Base-by-base conservation (phyloP, 306 rosid genomes). In the Pyrus pyrifolia region DNA sequence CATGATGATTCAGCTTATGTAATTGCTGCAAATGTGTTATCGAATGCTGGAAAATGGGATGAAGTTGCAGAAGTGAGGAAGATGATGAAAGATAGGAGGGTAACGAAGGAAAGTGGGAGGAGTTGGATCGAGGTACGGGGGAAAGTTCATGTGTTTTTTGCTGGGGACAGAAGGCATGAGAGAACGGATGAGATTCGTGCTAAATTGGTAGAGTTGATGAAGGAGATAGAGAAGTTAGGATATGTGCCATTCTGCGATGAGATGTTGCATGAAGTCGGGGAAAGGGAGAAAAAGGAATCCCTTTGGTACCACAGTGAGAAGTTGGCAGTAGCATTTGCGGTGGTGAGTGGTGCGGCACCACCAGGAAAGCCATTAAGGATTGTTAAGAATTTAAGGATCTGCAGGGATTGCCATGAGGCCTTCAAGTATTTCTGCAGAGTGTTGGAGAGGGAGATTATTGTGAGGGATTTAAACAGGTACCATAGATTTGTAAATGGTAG, bases 81-180 rank as follows among this genome's bases (percentile, higher is more conserved):
- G 89, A 71, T 70, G 79, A 90, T 93, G 92, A 93, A 82, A 73
- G 35, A 61, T 4, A 87, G 98, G 88, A 83, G 81, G 87, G 67
- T 72, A 76, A 87, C 79, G 87, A 91, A 94, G 87, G 84, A 83
- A 72, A 85, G 86, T 8, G 98, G 98, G 46, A 84, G 88, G 82
- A 94, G 98, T 82, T 94, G 98, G 98, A 86, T 94, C 67, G 98
- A 94, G 84, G 88, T 90, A 59, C 86, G 80, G 40, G 98, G 97
- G 49, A 76, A 81, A 78, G 89, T 90, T 79, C 91, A 90, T 77
- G 88, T 84, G 75, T 94, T 94, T 77, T 79, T 85, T 51, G 96
- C 98, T 4, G 93, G 95, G 63, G 98, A 94, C 61, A 84, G 88
- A 82, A 90, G 81, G 82, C 96, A 91, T 40, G 84, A 80, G 73